These are phyloP conservation scores for Mortierella sp. DNA, from an alignment of 371 early-diverging fungal genomes.

Conservation along the genomic window DNA sequence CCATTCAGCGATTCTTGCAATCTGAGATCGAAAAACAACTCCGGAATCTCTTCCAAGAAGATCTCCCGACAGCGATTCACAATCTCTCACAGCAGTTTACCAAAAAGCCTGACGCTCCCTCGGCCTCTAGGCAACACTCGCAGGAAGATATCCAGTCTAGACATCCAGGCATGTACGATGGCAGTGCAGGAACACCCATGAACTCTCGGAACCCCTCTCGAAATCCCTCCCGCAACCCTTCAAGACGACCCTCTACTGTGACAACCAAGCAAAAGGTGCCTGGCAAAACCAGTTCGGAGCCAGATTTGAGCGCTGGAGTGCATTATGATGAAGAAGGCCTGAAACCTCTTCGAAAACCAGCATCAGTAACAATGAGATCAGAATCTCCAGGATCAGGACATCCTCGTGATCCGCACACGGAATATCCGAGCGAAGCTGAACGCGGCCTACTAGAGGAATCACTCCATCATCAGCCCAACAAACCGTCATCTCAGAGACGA, in stretches of 20 bases:
- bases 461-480: slow-evolving; percentile 23
- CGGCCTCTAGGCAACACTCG: slow-evolving; percentile 27
- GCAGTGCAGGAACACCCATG: slow-evolving; percentile 47
- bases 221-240: slow-evolving; percentile 35
- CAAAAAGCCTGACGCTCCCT: slow-evolving; percentile 36
- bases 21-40: slow-evolving; percentile 91
- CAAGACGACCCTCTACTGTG: slow-evolving; percentile 42
- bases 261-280: slow-evolving; percentile 23
- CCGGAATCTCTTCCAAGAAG: slow-evolving; percentile 89
- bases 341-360: slow-evolving; percentile 37
- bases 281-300: slow-evolving; percentile 37
- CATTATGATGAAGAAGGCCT: slow-evolving; percentile 46
- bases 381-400: slow-evolving; percentile 33
- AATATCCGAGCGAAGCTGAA: slow-evolving; percentile 24
- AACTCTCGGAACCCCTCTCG: slow-evolving; percentile 44
- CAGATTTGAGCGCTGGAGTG: slow-evolving; percentile 43
- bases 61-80: slow-evolving; percentile 93
- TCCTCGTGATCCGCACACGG: slow-evolving; percentile 39
- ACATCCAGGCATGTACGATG: slow-evolving; percentile 36
- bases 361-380: slow-evolving; percentile 51
- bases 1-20: slow-evolving; percentile 88
- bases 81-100: slow-evolving; percentile 76
- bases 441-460: slow-evolving; percentile 39
- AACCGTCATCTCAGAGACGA: slow-evolving; percentile 11
- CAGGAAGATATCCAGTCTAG: slow-evolving; percentile 34